Base-by-base conservation (phyloP, 305 asterid genomes). In the Solanum hybrid region DNA sequence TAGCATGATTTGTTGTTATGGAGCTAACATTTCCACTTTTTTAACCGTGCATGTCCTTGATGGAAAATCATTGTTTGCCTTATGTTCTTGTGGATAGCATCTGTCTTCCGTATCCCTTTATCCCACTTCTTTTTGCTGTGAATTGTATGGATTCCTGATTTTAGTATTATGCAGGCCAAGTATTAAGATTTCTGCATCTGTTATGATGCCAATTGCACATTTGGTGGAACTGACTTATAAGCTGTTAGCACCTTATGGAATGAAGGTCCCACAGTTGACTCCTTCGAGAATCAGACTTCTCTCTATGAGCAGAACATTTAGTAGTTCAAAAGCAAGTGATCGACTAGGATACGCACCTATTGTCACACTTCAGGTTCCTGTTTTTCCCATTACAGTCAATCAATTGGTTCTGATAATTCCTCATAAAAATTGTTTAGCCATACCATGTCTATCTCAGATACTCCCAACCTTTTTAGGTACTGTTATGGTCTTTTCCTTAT, bases 211-310 rank as follows among this genome's bases (percentile, higher is more conserved):
- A 89, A 94, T 96, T 89, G 97, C 99, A 38, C 92, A 90, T 91
- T 34, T 96, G 94, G 98, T 95, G 94, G 99, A 96, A 95, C 88
- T 91, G 87, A 90, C 90, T 29, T 97, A 97, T 91, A 96, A 93
- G 89, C 64, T 95, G 56, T 91, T 95, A 71, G 99, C 94, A 40
- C 98, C 98, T 45, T 97, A 92, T 89, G 99, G 99, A 85, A 97
- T 97, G 99, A 95, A 94, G 93, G 99, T 96, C 87, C 98, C 99
- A 1, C 99, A 97, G 94, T 92, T 97, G 90, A 97, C 97, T 89
- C 99, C 99, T 89, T 96, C 99, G 82, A 93, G 99, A 95, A 92
- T 97, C 90, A 95, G 99, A 90, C 97, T 97, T 89, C 91, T 97
- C 51, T 95, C 99, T 84, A 88, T 93, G 91, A 94, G 94, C 95